These are phyloP conservation scores for Allodekkera sacchari DNA, from an alignment of 805 yeast genomes.

Conservation along the genomic window DNA sequence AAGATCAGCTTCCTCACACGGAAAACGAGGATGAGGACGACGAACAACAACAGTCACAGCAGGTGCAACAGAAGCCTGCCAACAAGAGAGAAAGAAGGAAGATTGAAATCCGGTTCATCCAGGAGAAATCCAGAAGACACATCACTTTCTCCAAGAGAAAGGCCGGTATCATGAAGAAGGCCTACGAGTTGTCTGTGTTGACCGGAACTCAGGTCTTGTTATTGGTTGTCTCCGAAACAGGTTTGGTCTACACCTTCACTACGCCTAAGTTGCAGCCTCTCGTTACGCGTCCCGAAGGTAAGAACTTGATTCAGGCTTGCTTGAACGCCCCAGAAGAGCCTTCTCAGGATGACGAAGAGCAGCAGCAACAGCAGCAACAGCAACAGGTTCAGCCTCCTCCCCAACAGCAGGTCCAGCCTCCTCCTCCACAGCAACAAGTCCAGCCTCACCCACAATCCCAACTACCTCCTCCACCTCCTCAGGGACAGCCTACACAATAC, in stretches of 20 bases:
- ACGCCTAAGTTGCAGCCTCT: slow-evolving; percentile 98
- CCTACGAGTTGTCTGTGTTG: slow-evolving; percentile 92
- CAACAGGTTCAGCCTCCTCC: slow-evolving; percentile 27
- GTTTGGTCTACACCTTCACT: slow-evolving; percentile 94
- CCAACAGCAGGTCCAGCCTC: slow-evolving; percentile 25
- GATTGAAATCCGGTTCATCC: slow-evolving; percentile 94
- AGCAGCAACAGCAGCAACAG: slow-evolving; percentile 23
- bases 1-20: slow-evolving; percentile 2
- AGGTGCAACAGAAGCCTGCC: too few relatives aligned
- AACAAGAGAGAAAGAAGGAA: slow-evolving; percentile 63
- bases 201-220: slow-evolving; percentile 96
- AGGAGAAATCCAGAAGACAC: slow-evolving; percentile 96
- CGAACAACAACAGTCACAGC: too few relatives aligned
- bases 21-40: slow-evolving; percentile 39
- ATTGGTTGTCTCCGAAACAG: slow-evolving; percentile 96
- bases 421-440: slow-evolving; percentile 25
- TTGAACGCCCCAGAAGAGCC: slow-evolving; percentile 92
- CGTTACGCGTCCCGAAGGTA: slow-evolving; percentile 96
- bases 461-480: slow-evolving; percentile 13
- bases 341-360: slow-evolving; percentile 48
- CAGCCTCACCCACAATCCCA: slow-evolving; percentile 16
- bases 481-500: slow-evolving; percentile 16
- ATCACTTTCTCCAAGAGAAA: slow-evolving; percentile 96
- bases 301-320: slow-evolving; percentile 93
- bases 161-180: slow-evolving; percentile 99